Evolutionary conservation across 352 stramenopile species (phyloP).

Genomic region (Ochromonadaceae sp.): DNA sequence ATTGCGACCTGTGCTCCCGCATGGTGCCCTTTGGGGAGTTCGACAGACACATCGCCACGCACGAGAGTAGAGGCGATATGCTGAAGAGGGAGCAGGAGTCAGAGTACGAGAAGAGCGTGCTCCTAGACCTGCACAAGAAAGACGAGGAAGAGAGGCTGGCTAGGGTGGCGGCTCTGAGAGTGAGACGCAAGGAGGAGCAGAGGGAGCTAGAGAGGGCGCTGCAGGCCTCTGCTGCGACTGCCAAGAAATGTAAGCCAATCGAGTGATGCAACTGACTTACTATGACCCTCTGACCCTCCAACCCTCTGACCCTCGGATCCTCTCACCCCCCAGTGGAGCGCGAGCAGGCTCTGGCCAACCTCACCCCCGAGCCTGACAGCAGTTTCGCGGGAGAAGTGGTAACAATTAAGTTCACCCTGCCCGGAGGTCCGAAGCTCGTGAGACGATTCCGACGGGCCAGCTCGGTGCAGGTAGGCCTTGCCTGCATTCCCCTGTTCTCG

Average conservation of each 20-base stretch:
- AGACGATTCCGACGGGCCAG: neutral
- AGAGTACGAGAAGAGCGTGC: constrained; percentile 1
- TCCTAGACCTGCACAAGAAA: neutral
- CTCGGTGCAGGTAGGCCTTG: neutral
- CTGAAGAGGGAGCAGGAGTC: neutral
- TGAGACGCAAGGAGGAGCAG: neutral
- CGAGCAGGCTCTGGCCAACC: neutral
- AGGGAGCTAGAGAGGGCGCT: too few species aligned
- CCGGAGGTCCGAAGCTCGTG: neutral
- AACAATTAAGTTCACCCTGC: neutral
- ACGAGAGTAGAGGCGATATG: neutral
- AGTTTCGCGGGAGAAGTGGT: neutral
- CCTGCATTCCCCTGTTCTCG: neutral
- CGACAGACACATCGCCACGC: neutral
- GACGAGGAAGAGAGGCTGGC: neutral
- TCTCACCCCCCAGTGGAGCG: too few species aligned
- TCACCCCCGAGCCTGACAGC: neutral
- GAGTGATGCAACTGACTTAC: too few species aligned
- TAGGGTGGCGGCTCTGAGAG: neutral
- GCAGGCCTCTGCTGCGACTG: too few species aligned
- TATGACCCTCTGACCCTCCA: too few species aligned
- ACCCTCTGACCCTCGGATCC: too few species aligned
- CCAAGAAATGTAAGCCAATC: too few species aligned
- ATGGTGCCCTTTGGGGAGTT: neutral
- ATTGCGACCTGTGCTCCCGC: neutral